A percentile compares a stretch with the other conserved stretches of the same genome.
Evolutionary conservation across 495 filamentous ascomycete genomes (phyloP).

Genomic region (Trichoderma orchidacearum): DNA sequence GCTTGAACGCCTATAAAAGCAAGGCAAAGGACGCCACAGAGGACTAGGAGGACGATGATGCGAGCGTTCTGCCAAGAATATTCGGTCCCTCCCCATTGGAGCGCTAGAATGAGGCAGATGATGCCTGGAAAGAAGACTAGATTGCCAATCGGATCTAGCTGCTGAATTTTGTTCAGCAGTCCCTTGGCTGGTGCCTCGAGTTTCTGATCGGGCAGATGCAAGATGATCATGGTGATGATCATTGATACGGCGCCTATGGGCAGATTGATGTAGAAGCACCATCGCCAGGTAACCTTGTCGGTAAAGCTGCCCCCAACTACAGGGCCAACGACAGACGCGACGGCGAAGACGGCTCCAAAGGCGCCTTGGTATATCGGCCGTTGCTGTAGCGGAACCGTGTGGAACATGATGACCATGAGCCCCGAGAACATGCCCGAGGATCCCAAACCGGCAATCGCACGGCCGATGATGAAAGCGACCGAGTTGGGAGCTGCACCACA

Average conservation of each 20-base stretch:
- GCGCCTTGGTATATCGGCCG: slow-evolving; percentile 24
- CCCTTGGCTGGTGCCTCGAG: slow-evolving; percentile 17
- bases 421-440: slow-evolving; percentile 26
- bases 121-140: slow-evolving; percentile 48
- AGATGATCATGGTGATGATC: slow-evolving; percentile 39
- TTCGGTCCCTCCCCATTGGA: slow-evolving; percentile 62
- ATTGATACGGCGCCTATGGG: slow-evolving; percentile 51
- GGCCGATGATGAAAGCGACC: slow-evolving; percentile 36
- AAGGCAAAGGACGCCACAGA: slow-evolving; percentile 43
- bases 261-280: slow-evolving; percentile 68
- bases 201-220: slow-evolving; percentile 25
- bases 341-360: slow-evolving; percentile 30
- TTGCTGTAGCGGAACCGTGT: slow-evolving; percentile 26
- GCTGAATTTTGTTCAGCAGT: slow-evolving; percentile 25
- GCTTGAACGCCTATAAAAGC: slow-evolving; percentile 47
- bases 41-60: slow-evolving; percentile 49
- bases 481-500: slow-evolving; percentile 38
- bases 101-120: slow-evolving; percentile 50
- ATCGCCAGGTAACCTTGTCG: slow-evolving; percentile 53
- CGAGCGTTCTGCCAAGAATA: slow-evolving; percentile 47
- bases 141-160: slow-evolving; percentile 51
- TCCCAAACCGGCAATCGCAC: slow-evolving; percentile 43
- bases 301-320: slow-evolving; percentile 46
- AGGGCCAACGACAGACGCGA: slow-evolving; percentile 61
- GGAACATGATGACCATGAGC: slow-evolving; percentile 25